These are phyloP conservation scores for Nannizzia gypsea DNA, from an alignment of 2,329 filamentous ascomycete genomes.

Conservation along the genomic window DNA sequence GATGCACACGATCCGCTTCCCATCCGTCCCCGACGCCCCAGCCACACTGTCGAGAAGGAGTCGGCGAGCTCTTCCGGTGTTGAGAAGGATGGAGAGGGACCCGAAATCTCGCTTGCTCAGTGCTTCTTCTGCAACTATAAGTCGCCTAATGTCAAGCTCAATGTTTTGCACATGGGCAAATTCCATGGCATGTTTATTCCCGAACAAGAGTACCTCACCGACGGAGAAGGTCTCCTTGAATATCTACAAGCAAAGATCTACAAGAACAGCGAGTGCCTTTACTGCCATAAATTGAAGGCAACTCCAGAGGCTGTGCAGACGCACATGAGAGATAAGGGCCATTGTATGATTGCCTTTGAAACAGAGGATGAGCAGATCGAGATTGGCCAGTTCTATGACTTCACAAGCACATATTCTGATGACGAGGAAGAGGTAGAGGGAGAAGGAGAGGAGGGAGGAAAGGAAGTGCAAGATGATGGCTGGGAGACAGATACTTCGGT, in stretches of 20 bases:
- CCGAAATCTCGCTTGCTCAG: slow-evolving; percentile 30
- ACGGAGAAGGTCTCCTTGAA: slow-evolving; percentile 68
- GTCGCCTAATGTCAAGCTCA: slow-evolving; percentile 63
- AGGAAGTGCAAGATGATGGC: slow-evolving; percentile 52
- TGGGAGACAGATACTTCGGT: slow-evolving; percentile 92
- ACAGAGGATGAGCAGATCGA: slow-evolving; percentile 83
- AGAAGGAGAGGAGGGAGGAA: slow-evolving; percentile 44
- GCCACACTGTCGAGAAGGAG: slow-evolving; percentile 26
- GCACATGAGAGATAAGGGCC: slow-evolving; percentile 92
- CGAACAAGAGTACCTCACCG: slow-evolving; percentile 69
- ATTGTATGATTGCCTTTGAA: slow-evolving; percentile 92
- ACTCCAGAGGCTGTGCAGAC: slow-evolving; percentile 75
- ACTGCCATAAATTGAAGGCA: slow-evolving; percentile 71
- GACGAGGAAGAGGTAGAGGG: slow-evolving; percentile 43
- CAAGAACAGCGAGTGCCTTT: slow-evolving; percentile 71
- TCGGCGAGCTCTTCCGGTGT: slow-evolving; percentile 19
- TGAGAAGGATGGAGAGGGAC: slow-evolving; percentile 29
- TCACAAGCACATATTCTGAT: slow-evolving; percentile 89
- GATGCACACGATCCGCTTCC: slow-evolving; percentile 39
- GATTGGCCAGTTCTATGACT: slow-evolving; percentile 95
- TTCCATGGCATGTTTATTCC: slow-evolving; percentile 94
- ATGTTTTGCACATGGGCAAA: slow-evolving; percentile 78
- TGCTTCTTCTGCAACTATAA: slow-evolving; percentile 91
- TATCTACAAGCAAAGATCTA: slow-evolving; percentile 71
- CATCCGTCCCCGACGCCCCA: slow-evolving; percentile 31